Evolutionary conservation across 2,329 filamentous ascomycete species (phyloP).

Genomic region (Pseudogymnoascus sp.): DNA sequence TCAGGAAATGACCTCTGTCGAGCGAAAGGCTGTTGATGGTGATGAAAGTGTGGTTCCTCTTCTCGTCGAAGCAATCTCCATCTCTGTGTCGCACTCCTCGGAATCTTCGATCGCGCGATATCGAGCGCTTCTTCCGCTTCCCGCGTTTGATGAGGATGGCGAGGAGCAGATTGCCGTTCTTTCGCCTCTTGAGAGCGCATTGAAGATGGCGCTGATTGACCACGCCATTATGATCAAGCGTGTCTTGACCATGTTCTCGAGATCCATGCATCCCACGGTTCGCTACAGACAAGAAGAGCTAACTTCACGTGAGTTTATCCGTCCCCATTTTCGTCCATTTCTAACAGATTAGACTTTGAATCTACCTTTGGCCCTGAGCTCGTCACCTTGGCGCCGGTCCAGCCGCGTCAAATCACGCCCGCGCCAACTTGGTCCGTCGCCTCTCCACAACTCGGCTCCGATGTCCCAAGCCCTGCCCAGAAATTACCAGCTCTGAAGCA

Average conservation of each 20-base stretch:
- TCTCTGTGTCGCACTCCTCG: constrained; percentile 67
- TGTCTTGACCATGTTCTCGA: constrained; percentile 63
- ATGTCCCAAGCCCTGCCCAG: constrained; percentile 12
- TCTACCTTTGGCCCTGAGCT: constrained; percentile 59
- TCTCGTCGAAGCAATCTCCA: constrained; percentile 67
- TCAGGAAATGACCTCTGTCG: constrained; percentile 68
- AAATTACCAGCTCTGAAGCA: constrained; percentile 22
- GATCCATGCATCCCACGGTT: constrained; percentile 50
- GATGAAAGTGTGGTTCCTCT: constrained; percentile 62
- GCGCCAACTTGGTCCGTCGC: constrained; percentile 31
- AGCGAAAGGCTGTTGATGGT: constrained; percentile 65
- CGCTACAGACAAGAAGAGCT: constrained; percentile 52
- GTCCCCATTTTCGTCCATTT: constrained; percentile 11
- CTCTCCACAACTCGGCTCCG: constrained; percentile 12
- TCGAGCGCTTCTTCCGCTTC: constrained; percentile 60
- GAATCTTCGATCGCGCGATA: constrained; percentile 76
- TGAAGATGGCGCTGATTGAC: constrained; percentile 80
- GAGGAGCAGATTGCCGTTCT: constrained; percentile 44
- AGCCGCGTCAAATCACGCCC: constrained; percentile 34
- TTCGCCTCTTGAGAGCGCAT: constrained; percentile 62
- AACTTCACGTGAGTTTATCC: constrained; percentile 50
- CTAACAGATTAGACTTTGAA: constrained; percentile 46
- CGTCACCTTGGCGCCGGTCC: constrained; percentile 50
- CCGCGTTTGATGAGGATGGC: constrained; percentile 33
- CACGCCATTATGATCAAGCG: constrained; percentile 83